Percentiles rank a stretch among this genome's conserved stretches.
Conservation (phyloP, 1,284 basidiomycete species). For the Hemileia vastatrix region DNA sequence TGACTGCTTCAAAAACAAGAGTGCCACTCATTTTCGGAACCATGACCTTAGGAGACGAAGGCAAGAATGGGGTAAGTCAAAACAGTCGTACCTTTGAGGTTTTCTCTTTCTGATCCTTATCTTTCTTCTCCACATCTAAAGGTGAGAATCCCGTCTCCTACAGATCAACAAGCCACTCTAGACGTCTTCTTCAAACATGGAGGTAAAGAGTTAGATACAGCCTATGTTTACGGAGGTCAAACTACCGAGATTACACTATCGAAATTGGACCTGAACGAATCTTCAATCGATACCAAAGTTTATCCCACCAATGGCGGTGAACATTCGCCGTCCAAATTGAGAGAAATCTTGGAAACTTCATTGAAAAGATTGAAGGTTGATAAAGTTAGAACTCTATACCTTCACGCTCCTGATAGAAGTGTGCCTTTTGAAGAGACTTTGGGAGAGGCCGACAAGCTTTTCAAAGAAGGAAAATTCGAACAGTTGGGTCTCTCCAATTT, state of each 20-base stretch:
- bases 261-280: slow-evolving; percentile 48
- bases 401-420: slow-evolving; percentile 51
- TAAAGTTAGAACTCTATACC: slow-evolving; percentile 49
- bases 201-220: slow-evolving; percentile 51
- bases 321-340: slow-evolving; percentile 46
- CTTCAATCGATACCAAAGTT: slow-evolving; percentile 52
- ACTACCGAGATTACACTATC: slow-evolving; percentile 51
- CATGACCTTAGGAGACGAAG: slow-evolving; percentile 6
- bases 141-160: neutral
- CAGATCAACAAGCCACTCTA: slow-evolving; percentile 32
- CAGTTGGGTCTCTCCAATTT: slow-evolving; percentile 51
- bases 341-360: slow-evolving; percentile 47
- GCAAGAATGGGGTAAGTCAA: neutral
- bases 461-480: slow-evolving; percentile 46
- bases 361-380: slow-evolving; percentile 45
- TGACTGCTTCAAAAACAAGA: neutral
- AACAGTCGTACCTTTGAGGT: neutral
- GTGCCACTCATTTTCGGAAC: slow-evolving; percentile 13
- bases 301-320: slow-evolving; percentile 48
- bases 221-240: slow-evolving; percentile 49
- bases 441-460: slow-evolving; percentile 48
- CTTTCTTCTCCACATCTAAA: neutral
- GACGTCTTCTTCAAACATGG: slow-evolving; percentile 49
- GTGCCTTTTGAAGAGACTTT: slow-evolving; percentile 50
- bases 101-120: neutral